Base-by-base conservation (phyloP, 345 rosid genomes). In the Schrenkiella parvula region DNA sequence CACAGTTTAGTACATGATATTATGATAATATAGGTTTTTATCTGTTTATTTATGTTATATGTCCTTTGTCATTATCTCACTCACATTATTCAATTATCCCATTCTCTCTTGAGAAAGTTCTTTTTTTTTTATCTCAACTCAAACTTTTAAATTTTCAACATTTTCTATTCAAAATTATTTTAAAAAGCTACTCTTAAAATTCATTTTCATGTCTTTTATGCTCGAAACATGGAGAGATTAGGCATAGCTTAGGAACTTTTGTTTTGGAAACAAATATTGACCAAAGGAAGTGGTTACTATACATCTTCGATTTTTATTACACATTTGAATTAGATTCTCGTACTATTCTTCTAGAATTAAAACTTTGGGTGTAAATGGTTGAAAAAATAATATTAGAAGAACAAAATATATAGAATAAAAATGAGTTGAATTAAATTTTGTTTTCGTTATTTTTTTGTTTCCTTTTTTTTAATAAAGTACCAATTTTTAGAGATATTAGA, bases 181-280 rank as follows among this genome's bases (percentile, higher is more conserved):
- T 10, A 12, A 59, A 12, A 8, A 26, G 46, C 15, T 12, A 52
- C 18, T 62, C n/a, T 42, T 47, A 35, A 19, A 28, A 26, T 14
- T 10, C 21, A 46, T 37, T 73, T n/a, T 22, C 32, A 43, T 31
- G 44, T 21, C 17, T 32, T 8, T 53, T 54, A 54, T 3, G 77
- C 77, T 46, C 56, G 32, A 65, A 55, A 65, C 54, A 55, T 73
- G 77, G 77, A 73, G 71, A 13, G 39, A 73, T 56, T 65, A 46
- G 66, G 53, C 38, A 35, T 51, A 32, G 37, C 21, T 21, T 53
- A 31, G 5, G 15, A 63, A 23, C 48, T 29, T 31, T 22, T 23
- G 29, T 43, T 64, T 43, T 64, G 50, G 2, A 59, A 22, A 15
- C n/a, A 28, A 18, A 5, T 38, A 50, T 50, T 28, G 43, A 61